Percentiles rank a stretch among this genome's conserved stretches.
phyloP scores from a whole-genome alignment of 1,284 basidiomycete species.

The Earliella scabrosa region DNA sequence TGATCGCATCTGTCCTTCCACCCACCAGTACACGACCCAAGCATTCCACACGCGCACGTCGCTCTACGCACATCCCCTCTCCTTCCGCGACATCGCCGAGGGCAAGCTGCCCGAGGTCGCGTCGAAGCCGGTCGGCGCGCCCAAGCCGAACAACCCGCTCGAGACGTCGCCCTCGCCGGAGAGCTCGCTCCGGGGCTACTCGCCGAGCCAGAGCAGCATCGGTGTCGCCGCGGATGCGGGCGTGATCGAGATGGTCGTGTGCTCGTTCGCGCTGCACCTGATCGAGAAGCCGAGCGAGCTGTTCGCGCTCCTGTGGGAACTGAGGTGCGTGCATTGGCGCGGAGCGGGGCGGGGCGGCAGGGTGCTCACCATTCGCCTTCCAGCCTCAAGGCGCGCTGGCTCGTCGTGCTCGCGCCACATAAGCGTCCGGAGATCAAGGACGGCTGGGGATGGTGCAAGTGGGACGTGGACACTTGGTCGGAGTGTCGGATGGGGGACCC shows the following conservation, averaged over 20 bases:
- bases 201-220: constrained; percentile 5
- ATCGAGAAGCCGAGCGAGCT: constrained; percentile 64
- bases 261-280: constrained; percentile 77
- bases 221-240: constrained; percentile 2
- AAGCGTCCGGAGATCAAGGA: constrained; percentile 81
- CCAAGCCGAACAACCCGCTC: constrained; percentile 12
- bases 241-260: constrained; percentile 63
- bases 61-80: constrained; percentile 50
- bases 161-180: constrained; percentile 17
- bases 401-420: constrained; percentile 73
- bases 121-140: constrained; percentile 22
- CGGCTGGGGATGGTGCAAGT: constrained; percentile 75
- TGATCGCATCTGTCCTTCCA: no score
- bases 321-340: no score
- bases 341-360: no score
- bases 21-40: constrained; percentile 54
- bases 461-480: constrained; percentile 64
- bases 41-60: constrained; percentile 54
- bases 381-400: constrained; percentile 62
- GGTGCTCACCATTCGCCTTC: not conserved
- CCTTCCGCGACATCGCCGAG: constrained; percentile 57
- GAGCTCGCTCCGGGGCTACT: constrained; percentile 13
- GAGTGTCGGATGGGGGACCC: constrained; percentile 46
- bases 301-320: constrained; percentile 65
- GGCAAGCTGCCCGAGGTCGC: constrained; percentile 45